Conservation (phyloP, 106 monocot genomes). For the Agapanthus africanus region DNA sequence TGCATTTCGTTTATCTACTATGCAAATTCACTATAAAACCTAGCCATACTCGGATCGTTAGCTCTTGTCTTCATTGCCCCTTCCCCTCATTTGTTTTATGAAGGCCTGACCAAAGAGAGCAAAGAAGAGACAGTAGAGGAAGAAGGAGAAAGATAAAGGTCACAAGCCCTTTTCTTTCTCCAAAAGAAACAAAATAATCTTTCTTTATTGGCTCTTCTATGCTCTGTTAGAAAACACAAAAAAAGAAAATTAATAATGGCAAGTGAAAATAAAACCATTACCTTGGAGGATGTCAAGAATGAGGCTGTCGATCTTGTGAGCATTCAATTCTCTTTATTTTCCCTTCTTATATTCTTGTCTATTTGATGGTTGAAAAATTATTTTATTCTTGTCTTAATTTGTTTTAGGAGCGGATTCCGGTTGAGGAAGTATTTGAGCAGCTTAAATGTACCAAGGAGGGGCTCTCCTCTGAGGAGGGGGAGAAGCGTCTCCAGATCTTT, state of each 20-base stretch:
- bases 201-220: not conserved
- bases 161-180: not conserved
- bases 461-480: slow-evolving; percentile 20
- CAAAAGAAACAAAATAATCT: not conserved
- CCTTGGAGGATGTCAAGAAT: slow-evolving; percentile 17
- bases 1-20: too few species aligned
- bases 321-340: not conserved
- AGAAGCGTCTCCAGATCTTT: slow-evolving; percentile 38
- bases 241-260: slow-evolving; percentile 9
- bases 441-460: slow-evolving; percentile 27
- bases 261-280: not conserved
- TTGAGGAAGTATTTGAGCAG: slow-evolving; percentile 28
- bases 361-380: too few species aligned
- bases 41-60: too few species aligned
- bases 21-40: too few species aligned
- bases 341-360: too few species aligned
- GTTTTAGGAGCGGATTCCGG: slow-evolving; percentile 19
- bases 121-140: not conserved
- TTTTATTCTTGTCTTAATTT: too few species aligned
- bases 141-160: not conserved
- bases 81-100: too few species aligned
- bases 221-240: not conserved
- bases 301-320: slow-evolving; percentile 23
- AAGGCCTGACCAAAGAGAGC: too few species aligned
- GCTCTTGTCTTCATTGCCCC: too few species aligned